Base-by-base conservation (phyloP, 2,329 filamentous ascomycete genomes). In the Mollisiaceae sp. region DNA sequence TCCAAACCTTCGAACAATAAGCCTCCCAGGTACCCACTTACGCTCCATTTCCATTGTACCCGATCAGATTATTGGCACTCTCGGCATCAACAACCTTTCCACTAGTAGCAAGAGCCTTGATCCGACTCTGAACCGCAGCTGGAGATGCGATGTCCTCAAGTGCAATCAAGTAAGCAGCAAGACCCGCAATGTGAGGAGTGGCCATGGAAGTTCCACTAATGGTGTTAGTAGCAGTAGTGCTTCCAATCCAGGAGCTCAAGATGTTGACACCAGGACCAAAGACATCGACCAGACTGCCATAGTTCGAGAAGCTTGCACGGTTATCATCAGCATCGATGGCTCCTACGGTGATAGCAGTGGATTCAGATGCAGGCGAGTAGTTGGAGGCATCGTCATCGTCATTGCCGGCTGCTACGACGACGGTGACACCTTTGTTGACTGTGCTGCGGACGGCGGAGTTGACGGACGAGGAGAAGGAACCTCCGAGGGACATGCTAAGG, bases 171-270 rank as follows among this genome's bases (percentile, higher is more conserved):
- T 89, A 89, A n/a, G 85, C 80, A 12, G 82, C 85, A n/a, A 90
- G 75, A 14, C 88, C 88, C 27, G 85, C 80, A 61, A 90, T 79
- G 72, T 89, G 86, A 0, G 87, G 87, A 2, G 81, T 78, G 1
- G 87, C 85, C 86, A 89, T 89, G 41, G 82, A 86, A 6, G 88
- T 90, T 39, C 87, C 88, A 15, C 80, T 83, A 71, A 87, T 80
- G 18, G 75, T 82, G 72, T 86, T 80, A n/a, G 75, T 82, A 27
- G 83, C 79, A 6, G 72, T 78, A 43, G 75, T 77, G 58, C 73
- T 73, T 41, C 77, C 79, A 62, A 76, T 78, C 81, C 81, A 86
- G 12, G 85, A 78, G 65, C 80, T 83, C 0, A 80, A 72, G 35
- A 84, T 78, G 63, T 74, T 71, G 12, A 77, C 76, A 20, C 84